phyloP scores from a whole-genome alignment of 1,284 basidiomycete genomes.

The Apiotrichum akiyoshidainum region DNA sequence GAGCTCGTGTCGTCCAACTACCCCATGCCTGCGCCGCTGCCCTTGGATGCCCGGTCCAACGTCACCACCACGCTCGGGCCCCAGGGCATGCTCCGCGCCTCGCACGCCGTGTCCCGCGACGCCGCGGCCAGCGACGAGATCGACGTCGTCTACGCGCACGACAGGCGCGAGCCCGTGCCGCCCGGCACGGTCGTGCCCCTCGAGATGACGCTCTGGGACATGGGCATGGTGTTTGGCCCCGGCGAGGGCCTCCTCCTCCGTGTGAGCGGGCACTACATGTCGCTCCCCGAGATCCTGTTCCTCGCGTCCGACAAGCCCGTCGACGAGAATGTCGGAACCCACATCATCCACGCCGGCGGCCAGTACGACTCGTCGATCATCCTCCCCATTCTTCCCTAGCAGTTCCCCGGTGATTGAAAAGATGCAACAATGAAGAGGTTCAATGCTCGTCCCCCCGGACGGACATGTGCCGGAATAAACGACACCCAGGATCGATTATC shows the following conservation, averaged over 20 bases:
- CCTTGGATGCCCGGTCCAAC: constrained; percentile 24
- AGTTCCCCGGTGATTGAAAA: too few species aligned
- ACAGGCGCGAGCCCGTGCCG: constrained; percentile 24
- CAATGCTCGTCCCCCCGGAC: too few species aligned
- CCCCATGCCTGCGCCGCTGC: too few species aligned
- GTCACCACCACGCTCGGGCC: constrained; percentile 26
- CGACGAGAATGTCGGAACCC: constrained; percentile 21
- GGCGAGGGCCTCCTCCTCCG: constrained; percentile 30
- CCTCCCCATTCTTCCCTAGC: constrained; percentile 13
- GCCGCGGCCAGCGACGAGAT: constrained; percentile 9
- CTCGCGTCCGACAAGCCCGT: constrained; percentile 5
- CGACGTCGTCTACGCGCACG: constrained; percentile 23
- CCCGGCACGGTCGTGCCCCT: constrained; percentile 28
- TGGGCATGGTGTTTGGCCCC: constrained; percentile 28
- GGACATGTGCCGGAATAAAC: too few species aligned
- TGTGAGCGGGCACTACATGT: constrained; percentile 24
- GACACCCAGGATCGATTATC: too few species aligned
- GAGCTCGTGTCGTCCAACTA: constrained; percentile 24
- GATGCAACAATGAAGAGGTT: too few species aligned
- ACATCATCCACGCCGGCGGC: constrained; percentile 19
- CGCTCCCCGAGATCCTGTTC: constrained; percentile 20
- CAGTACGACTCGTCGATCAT: constrained; percentile 18
- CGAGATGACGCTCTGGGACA: constrained; percentile 36
- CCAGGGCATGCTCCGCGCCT: constrained; percentile 32
- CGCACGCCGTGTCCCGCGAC: constrained; percentile 25